A percentile compares a stretch with the other conserved stretches of the same genome.
Conservation (phyloP, 2,329 filamentous ascomycete genomes). For the Teratosphaeria zuluensis region DNA sequence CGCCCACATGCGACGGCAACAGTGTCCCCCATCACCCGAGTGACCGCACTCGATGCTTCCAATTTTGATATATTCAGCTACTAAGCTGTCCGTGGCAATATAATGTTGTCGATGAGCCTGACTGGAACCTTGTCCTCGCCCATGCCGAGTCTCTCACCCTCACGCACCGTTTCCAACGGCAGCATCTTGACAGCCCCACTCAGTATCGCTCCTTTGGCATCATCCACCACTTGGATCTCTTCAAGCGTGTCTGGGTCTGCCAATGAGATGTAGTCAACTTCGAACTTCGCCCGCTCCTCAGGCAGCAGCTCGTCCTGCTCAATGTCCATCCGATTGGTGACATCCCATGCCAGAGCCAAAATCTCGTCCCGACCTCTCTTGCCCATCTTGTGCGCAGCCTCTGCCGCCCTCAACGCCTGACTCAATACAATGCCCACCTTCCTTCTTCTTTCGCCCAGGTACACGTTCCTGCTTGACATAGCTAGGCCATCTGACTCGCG, state of each 20-base stretch:
- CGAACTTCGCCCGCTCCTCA: conserved; percentile 57
- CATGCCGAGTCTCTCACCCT: conserved; percentile 60
- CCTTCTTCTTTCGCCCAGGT: conserved; percentile 68
- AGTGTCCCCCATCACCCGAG: too few relatives aligned
- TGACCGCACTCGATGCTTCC: too few relatives aligned
- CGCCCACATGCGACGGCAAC: too few relatives aligned
- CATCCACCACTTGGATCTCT: conserved; percentile 65
- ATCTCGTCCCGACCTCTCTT: conserved; percentile 53
- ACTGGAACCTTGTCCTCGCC: conserved; percentile 68
- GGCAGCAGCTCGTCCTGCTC: conserved; percentile 55
- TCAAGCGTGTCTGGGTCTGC: conserved; percentile 76
- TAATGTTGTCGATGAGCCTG: conserved; percentile 87
- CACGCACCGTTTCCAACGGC: conserved; percentile 59
- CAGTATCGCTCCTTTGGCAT: conserved; percentile 63
- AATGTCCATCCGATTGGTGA: conserved; percentile 46
- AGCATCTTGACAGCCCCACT: conserved; percentile 89
- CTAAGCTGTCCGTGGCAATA: conserved; percentile 27
- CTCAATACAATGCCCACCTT: conserved; percentile 62
- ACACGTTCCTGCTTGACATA: conserved; percentile 87
- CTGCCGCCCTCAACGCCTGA: conserved; percentile 59
- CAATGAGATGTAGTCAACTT: conserved; percentile 87
- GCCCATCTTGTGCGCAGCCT: conserved; percentile 51
- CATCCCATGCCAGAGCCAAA: conserved; percentile 57
- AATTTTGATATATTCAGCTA: not conserved
- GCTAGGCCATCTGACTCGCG: conserved; percentile 76